Evolutionary conservation across 768 basidiomycete species (phyloP).

Genomic region (Gelatoporia subvermispora): DNA sequence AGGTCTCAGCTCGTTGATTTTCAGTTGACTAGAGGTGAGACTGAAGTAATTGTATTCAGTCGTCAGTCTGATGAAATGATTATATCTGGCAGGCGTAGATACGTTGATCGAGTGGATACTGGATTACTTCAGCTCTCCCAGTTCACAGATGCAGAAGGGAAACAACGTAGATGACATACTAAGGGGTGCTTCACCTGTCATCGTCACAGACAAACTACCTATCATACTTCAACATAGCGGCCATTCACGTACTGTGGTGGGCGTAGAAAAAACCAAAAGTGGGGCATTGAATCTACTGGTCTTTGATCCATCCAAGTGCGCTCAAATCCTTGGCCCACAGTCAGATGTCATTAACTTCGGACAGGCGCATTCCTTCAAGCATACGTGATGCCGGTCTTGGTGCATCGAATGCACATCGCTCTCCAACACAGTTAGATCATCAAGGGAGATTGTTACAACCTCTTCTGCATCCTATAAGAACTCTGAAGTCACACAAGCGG

Average conservation of each 20-base stretch:
- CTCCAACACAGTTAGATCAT: not conserved
- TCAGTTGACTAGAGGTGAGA: slow-evolving; percentile 44
- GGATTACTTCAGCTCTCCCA: slow-evolving; percentile 50
- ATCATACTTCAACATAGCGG: slow-evolving; percentile 79
- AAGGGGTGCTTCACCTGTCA: slow-evolving; percentile 45
- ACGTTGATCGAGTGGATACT: slow-evolving; percentile 68
- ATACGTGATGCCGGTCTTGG: not conserved
- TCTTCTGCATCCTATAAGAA: not conserved
- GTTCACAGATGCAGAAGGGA: slow-evolving; percentile 14
- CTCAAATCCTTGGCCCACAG: not conserved
- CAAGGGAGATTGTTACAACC: not conserved
- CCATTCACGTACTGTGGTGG: slow-evolving; percentile 85
- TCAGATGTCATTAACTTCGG: not conserved
- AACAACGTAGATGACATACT: slow-evolving; percentile 49
- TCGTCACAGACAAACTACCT: slow-evolving; percentile 65
- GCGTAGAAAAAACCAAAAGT: slow-evolving; percentile 64
- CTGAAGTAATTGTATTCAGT: not conserved
- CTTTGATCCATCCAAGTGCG: slow-evolving; percentile 74
- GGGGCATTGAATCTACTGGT: slow-evolving; percentile 60
- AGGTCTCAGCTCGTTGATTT: slow-evolving; percentile 69
- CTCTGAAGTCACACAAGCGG: slow-evolving; percentile 3
- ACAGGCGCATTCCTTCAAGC: not conserved
- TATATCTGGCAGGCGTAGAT: slow-evolving; percentile 9
- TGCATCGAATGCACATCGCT: not conserved
- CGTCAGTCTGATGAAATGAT: not conserved